phyloP scores from a whole-genome alignment of 768 basidiomycete genomes.

The Kwoniella pini region DNA sequence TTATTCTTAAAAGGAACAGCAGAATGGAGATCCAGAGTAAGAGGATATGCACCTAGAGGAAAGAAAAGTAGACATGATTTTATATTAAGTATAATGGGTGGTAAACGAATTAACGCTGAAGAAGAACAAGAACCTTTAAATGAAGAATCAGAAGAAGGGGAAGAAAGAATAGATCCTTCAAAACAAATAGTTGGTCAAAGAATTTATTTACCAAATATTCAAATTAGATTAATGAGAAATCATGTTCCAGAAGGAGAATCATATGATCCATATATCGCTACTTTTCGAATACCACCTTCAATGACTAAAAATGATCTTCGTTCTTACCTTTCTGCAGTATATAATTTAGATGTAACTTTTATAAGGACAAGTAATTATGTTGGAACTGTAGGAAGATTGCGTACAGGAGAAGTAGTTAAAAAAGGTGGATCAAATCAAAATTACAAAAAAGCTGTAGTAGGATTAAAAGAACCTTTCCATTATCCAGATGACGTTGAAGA shows the following conservation, averaged over 20 bases:
- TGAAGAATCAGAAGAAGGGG: conserved; percentile 1
- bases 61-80: conserved; percentile 16
- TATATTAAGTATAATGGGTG: conserved; percentile 15
- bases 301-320: conserved; percentile 91
- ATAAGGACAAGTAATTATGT: conserved; percentile 93
- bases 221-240: conserved; percentile 81
- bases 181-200: conserved; percentile 67
- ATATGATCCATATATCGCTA: conserved; percentile 93
- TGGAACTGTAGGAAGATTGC: conserved; percentile 59
- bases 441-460: conserved; percentile 90
- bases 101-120: background rate
- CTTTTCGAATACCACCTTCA: conserved; percentile 82
- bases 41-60: conserved; percentile 24
- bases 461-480: conserved; percentile 89
- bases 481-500: conserved; percentile 80
- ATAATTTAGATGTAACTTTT: conserved; percentile 85
- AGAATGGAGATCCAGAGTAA: conserved; percentile 32
- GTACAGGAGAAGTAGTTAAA: conserved; percentile 23
- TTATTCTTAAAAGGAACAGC: conserved; percentile 40
- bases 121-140: background rate
- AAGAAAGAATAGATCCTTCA: background rate
- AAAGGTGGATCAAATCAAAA: conserved; percentile 54
- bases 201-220: conserved; percentile 84
- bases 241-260: conserved; percentile 70
- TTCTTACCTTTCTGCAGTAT: conserved; percentile 78